Base-by-base conservation (phyloP, 768 basidiomycete species). In the Macrolepiota fuliginosa region DNA sequence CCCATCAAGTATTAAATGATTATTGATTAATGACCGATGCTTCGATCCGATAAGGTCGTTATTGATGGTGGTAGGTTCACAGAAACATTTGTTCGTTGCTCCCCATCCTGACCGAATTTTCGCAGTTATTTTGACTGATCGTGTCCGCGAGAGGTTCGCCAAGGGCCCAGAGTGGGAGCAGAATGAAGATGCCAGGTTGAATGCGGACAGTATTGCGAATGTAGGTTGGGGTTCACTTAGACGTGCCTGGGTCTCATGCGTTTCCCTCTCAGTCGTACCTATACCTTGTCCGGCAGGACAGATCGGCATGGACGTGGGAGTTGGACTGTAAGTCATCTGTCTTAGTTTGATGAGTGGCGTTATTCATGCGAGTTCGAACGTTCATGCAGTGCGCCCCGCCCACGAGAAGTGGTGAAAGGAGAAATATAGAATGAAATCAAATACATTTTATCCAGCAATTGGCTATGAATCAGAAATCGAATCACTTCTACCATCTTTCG, bases 251-350 rank as follows among this genome's bases (percentile, higher is more conserved):
- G 13, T 12, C 12, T 37, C 22, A 24, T 24, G 19, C 39, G 11
- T 11, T 13, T 37, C 7, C n/a, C 25, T 57, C 54, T 10, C 1
- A 91, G 90, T 74, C 86, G 1, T 90, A 91, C 67, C 73, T 89
- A 36, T 83, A 82, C 68, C 83, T 92, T 19, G 81, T 77, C 6
- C 81, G 84, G 54, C 91, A 91, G 73, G 87, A 89, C 56, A 79
- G 83, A 29, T 88, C 88, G 42, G 82, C 87, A 5, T 89, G 83
- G 87, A 87, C 88, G 9, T 92, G 89, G 89, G 90, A 92, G 69
- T 77, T 92, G 29, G 90, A 92, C 64, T 76, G 90, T 91, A 68
- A 76, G 89, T 74, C 3, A 25, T 54, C 19, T 24, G 47, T 47
- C 12, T 46, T 32, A 7, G 36, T 3, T 15, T 24, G 25, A 57